phyloP scores from a whole-genome alignment of 768 basidiomycete species.

The Auriscalpium microsporum region DNA sequence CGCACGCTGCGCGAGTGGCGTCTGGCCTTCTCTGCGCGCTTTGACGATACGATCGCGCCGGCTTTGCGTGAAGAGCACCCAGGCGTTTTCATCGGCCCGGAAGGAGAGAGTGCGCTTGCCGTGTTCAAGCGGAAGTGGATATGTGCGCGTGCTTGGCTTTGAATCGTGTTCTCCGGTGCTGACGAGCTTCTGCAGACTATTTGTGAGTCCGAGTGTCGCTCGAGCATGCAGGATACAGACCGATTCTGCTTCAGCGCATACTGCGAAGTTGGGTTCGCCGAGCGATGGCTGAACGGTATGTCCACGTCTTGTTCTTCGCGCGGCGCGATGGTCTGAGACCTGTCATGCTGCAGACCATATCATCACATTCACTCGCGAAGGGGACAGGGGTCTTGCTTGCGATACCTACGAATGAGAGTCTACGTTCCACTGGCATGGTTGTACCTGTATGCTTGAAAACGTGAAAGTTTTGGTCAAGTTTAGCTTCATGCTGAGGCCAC shows the following conservation, averaged over 20 bases:
- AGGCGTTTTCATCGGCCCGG: constrained; percentile 38
- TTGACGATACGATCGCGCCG: constrained; percentile 34
- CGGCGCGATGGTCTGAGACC: background rate
- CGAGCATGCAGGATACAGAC: constrained; percentile 8
- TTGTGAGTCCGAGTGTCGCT: constrained; percentile 29
- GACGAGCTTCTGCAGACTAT: constrained; percentile 30
- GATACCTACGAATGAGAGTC: constrained; percentile 22
- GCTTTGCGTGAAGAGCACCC: constrained; percentile 53
- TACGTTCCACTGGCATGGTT: background rate
- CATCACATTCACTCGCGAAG: constrained; percentile 56
- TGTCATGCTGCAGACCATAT: constrained; percentile 43
- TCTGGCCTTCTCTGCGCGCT: constrained; percentile 46
- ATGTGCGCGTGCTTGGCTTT: constrained; percentile 34
- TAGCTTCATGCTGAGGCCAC: too few relatives aligned
- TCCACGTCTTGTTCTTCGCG: background rate
- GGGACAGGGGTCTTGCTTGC: constrained; percentile 51
- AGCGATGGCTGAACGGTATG: constrained; percentile 53
- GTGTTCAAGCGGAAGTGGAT: constrained; percentile 73
- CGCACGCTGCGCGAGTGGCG: constrained; percentile 76
- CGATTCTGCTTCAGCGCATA: constrained; percentile 40
- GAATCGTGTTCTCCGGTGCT: constrained; percentile 1
- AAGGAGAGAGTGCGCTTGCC: constrained; percentile 47
- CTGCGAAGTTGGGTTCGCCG: constrained; percentile 67
- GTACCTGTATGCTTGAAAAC: too few relatives aligned
- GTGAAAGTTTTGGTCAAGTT: too few relatives aligned